A percentile compares a stretch with the other conserved stretches of the same genome.
phyloP scores from a whole-genome alignment of 2,329 filamentous ascomycete genomes.

The Colletotrichum spaethianum region DNA sequence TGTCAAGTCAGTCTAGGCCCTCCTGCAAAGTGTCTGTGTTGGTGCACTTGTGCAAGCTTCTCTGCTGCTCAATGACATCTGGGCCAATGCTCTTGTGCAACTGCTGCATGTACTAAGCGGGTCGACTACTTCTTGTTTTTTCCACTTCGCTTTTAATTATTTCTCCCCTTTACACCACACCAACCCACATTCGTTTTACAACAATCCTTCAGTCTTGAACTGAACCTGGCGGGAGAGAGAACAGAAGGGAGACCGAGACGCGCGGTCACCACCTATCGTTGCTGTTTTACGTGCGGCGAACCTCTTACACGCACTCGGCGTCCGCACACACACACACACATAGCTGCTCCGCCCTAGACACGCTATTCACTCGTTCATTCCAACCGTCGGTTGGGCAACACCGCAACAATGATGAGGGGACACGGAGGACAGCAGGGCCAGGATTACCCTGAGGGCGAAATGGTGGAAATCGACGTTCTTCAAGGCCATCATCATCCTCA shows the following conservation, averaged over 20 bases:
- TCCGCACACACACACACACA: background rate
- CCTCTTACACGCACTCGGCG: slow-evolving; percentile 14
- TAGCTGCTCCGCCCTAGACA: slow-evolving; percentile 24
- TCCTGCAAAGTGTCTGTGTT: slow-evolving; percentile 16
- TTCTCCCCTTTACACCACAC: slow-evolving; percentile 15
- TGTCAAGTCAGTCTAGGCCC: slow-evolving; percentile 30
- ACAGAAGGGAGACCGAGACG: slow-evolving; percentile 21
- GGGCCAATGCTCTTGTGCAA: slow-evolving; percentile 25
- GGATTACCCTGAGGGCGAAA: slow-evolving; percentile 51
- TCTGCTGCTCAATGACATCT: slow-evolving; percentile 34
- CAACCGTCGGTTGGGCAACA: slow-evolving; percentile 39
- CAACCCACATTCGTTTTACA: slow-evolving; percentile 34
- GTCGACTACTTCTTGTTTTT: slow-evolving; percentile 17
- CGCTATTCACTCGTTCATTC: slow-evolving; percentile 39
- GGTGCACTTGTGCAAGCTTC: slow-evolving; percentile 31
- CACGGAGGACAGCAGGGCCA: slow-evolving; percentile 44
- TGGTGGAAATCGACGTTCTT: slow-evolving; percentile 53
- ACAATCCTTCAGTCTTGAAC: slow-evolving; percentile 6
- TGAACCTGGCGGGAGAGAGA: slow-evolving; percentile 17
- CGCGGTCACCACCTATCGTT: slow-evolving; percentile 29
- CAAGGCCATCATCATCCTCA: slow-evolving; percentile 43
- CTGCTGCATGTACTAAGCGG: slow-evolving; percentile 27
- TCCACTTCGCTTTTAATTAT: slow-evolving; percentile 13
- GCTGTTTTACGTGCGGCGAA: slow-evolving; percentile 26
- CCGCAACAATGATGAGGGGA: slow-evolving; percentile 43